Conservation (phyloP, 106 monocot species). For the Dendrobium chrysotoxum region DNA sequence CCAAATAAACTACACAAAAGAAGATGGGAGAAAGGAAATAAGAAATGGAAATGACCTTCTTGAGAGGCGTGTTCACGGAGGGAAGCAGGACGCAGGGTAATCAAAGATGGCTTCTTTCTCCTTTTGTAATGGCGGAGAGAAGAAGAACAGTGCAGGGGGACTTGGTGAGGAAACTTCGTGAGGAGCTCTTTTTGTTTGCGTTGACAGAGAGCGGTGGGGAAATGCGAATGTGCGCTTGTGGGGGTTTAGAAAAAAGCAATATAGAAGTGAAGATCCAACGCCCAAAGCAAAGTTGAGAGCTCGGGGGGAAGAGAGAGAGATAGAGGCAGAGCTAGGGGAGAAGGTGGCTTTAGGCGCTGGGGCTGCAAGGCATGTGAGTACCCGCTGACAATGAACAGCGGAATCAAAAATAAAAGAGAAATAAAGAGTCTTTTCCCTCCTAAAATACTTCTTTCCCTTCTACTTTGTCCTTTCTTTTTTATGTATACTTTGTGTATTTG, state of each 20-base stretch:
- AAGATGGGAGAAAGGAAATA: too few species aligned
- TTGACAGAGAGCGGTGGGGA: conserved; percentile 28
- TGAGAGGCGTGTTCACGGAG: background rate
- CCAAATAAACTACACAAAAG: too few species aligned
- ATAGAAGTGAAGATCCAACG: background rate
- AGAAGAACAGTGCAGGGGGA: background rate
- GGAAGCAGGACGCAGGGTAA: background rate
- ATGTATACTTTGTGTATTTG: background rate
- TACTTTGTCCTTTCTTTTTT: background rate
- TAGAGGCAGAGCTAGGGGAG: background rate
- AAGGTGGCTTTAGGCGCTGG: too few species aligned
- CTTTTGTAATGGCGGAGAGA: conserved; percentile 18
- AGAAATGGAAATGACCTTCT: too few species aligned
- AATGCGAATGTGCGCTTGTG: conserved; percentile 5
- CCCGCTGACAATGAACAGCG: background rate
- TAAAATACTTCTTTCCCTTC: background rate
- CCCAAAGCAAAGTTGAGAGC: background rate
- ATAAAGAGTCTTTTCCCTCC: background rate
- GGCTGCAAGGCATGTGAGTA: background rate
- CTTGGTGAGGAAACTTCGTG: conserved; percentile 53
- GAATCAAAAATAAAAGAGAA: background rate
- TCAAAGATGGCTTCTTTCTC: conserved; percentile 4
- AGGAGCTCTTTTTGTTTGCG: conserved; percentile 60
- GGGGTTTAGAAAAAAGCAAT: background rate
- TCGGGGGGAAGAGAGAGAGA: background rate